phyloP scores from a whole-genome alignment of 176 grass and related monocot species.

The Cenchrus fungigraminus region DNA sequence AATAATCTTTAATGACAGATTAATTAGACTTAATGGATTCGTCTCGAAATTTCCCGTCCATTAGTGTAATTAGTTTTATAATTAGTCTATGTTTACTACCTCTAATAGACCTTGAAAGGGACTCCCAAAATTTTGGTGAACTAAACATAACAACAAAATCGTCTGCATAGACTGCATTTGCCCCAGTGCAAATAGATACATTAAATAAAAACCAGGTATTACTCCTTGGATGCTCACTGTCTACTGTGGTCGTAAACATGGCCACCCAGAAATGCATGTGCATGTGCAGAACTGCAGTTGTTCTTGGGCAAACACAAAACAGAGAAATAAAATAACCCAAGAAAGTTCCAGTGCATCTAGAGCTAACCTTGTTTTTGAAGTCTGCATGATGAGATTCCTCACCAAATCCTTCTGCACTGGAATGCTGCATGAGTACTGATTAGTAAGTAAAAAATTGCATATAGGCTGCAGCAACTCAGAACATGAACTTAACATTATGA shows the following conservation, averaged over 20 bases:
- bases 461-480: not conserved
- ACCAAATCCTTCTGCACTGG: constrained; percentile 40
- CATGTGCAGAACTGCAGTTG: constrained; percentile 37
- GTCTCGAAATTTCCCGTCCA: no score
- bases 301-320: constrained; percentile 33
- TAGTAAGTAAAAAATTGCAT: not conserved
- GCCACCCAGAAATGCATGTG: constrained; percentile 46
- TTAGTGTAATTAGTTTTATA: no score
- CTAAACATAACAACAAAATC: not conserved
- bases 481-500: not conserved
- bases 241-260: constrained; percentile 14
- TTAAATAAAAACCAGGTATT: constrained; percentile 49
- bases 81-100: no score
- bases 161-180: constrained; percentile 26
- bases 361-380: constrained; percentile 74
- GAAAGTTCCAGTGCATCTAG: constrained; percentile 24
- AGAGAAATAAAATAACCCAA: not conserved
- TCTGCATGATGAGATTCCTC: constrained; percentile 71
- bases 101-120: no score
- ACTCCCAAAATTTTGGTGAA: no score
- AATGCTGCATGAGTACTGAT: constrained; percentile 41
- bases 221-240: constrained; percentile 42
- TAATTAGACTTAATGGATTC: no score
- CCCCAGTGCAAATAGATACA: constrained; percentile 18
- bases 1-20: no score